Percentiles rank a stretch among this genome's conserved stretches.
Evolutionary conservation across 345 rosid genomes (phyloP).

Genomic region (Citrus trifoliata): DNA sequence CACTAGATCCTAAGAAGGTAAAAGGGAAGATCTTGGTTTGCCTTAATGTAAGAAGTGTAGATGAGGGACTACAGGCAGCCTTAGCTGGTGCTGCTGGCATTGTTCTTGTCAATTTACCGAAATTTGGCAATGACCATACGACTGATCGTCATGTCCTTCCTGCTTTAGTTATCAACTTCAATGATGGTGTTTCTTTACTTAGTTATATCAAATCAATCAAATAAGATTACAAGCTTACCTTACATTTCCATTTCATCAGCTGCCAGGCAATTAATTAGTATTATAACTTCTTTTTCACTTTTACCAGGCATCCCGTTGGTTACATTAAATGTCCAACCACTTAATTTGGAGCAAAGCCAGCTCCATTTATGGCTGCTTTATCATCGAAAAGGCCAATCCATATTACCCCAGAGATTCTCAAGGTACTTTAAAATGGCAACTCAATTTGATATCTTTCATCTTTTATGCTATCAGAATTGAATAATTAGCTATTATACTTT

Average conservation of each 20-base stretch:
- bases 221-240: slow-evolving; percentile 4
- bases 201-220: slow-evolving; percentile 53
- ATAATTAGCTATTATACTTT: not conserved
- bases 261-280: not conserved
- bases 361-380: slow-evolving; percentile 74
- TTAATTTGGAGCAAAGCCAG: slow-evolving; percentile 41
- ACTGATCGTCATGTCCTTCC: slow-evolving; percentile 75
- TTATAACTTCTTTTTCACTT: not conserved
- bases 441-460: not conserved
- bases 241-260: not conserved
- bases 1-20: slow-evolving; percentile 58
- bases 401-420: slow-evolving; percentile 59
- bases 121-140: slow-evolving; percentile 34
- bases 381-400: slow-evolving; percentile 71
- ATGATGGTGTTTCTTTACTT: slow-evolving; percentile 46
- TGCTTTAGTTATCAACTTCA: slow-evolving; percentile 51
- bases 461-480: not conserved
- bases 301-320: slow-evolving; percentile 50
- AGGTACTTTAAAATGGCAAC: slow-evolving; percentile 27
- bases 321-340: slow-evolving; percentile 43
- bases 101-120: slow-evolving; percentile 54
- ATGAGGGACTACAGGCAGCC: slow-evolving; percentile 53
- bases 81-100: slow-evolving; percentile 70
- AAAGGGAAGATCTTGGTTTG: slow-evolving; percentile 74
- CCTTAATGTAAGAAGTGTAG: slow-evolving; percentile 25